These are phyloP conservation scores for Aethionema arabicum DNA, from an alignment of 345 rosid species.

Conservation along the genomic window DNA sequence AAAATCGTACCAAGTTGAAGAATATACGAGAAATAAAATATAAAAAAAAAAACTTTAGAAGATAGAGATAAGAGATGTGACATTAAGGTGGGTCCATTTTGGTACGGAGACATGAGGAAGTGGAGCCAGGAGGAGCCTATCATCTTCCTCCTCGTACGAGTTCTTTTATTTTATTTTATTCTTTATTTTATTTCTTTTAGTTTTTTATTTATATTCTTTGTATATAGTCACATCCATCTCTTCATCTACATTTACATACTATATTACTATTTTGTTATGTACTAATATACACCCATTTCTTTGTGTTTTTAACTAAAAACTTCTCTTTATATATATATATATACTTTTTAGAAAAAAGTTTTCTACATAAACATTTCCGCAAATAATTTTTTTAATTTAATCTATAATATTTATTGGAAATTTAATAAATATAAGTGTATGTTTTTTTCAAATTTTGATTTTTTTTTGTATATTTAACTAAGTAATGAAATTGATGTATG, in stretches of 20 bases:
- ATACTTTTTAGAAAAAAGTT: no score
- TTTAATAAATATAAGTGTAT: no score
- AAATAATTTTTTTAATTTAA: no score
- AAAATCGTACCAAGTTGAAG: constrained; percentile 34
- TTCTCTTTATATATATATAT: no score
- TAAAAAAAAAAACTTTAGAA: constrained; percentile 13
- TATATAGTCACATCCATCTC: constrained; percentile 34
- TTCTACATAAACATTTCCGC: no score
- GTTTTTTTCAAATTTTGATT: no score
- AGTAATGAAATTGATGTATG: no score
- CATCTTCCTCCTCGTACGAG: constrained; percentile 40
- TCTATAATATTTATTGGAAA: no score
- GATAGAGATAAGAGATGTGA: constrained; percentile 35
- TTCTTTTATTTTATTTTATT: constrained; percentile 14
- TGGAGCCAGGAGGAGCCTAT: constrained; percentile 35
- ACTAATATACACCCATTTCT: no score
- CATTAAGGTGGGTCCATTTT: constrained; percentile 35
- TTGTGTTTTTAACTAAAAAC: no score
- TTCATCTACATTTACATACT: constrained; percentile 6
- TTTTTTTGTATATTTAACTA: no score
- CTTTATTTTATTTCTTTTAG: constrained; percentile 16
- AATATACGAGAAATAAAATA: background rate
- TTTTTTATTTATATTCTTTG: background rate
- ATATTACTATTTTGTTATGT: no score
- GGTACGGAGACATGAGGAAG: constrained; percentile 35